A percentile compares a stretch with the other conserved stretches of the same genome.
Evolutionary conservation across 2,329 filamentous ascomycete species (phyloP).

Genomic region (Microascus cirrosus): DNA sequence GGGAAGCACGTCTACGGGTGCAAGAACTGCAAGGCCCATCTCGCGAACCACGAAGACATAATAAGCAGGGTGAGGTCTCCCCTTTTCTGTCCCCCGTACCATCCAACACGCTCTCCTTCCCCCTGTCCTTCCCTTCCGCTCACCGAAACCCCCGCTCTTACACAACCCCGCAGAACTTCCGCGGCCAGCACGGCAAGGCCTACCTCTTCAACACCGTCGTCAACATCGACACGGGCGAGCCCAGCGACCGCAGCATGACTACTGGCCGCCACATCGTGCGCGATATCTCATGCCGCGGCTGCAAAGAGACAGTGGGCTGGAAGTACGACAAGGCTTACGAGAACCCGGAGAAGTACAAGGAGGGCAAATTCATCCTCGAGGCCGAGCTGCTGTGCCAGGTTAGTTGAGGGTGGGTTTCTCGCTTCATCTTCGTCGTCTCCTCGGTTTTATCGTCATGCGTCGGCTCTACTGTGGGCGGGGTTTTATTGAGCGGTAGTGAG

Average conservation of each 20-base stretch:
- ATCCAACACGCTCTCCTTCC: background rate
- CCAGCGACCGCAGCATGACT: slow-evolving; percentile 96
- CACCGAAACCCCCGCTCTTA: background rate
- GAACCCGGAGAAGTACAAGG: slow-evolving; percentile 89
- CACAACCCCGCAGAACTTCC: slow-evolving; percentile 66
- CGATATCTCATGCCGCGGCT: slow-evolving; percentile 85
- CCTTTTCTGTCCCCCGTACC: background rate
- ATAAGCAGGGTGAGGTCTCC: slow-evolving; percentile 65
- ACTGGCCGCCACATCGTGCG: slow-evolving; percentile 90
- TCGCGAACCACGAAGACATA: slow-evolving; percentile 92
- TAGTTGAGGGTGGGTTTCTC: slow-evolving; percentile 23
- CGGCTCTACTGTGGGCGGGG: background rate
- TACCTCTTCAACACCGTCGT: slow-evolving; percentile 93
- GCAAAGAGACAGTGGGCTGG: slow-evolving; percentile 90
- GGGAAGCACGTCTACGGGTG: slow-evolving; percentile 83
- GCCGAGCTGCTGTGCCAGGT: slow-evolving; percentile 81
- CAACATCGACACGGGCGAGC: slow-evolving; percentile 73
- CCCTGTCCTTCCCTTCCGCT: background rate
- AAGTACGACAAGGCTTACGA: slow-evolving; percentile 99
- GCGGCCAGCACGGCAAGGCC: slow-evolving; percentile 94
- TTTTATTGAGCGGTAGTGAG: background rate
- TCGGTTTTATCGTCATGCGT: background rate
- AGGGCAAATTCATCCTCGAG: slow-evolving; percentile 95
- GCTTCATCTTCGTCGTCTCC: background rate
- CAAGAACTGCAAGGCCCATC: slow-evolving; percentile 90